phyloP scores from a whole-genome alignment of 108 stramenopile species.

The Discostella pseudostelligera region DNA sequence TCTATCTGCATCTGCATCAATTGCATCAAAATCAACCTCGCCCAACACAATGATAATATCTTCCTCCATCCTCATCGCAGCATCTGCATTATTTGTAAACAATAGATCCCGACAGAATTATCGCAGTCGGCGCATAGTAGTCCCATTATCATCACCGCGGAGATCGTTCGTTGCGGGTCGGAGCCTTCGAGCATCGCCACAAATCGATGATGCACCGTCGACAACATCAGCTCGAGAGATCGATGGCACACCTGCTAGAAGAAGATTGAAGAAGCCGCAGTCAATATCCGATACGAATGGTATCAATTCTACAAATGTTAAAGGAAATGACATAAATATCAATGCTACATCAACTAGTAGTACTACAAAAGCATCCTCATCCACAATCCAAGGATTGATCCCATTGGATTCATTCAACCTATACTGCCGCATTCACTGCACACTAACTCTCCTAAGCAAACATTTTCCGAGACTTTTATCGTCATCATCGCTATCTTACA shows the following conservation, averaged over 20 bases:
- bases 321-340: neutral
- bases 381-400: conserved; percentile 15
- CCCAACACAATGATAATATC: neutral
- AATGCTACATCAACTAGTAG: neutral
- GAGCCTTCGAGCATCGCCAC: neutral
- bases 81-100: conserved; percentile 1
- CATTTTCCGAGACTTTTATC: conserved; percentile 30
- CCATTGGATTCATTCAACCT: conserved; percentile 13
- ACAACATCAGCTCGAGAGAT: neutral
- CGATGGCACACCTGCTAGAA: neutral
- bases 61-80: neutral
- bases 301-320: neutral
- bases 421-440: conserved; percentile 26
- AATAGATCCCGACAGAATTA: neutral
- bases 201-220: neutral
- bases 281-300: neutral
- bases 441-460: conserved; percentile 31
- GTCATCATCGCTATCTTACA: conserved; percentile 12
- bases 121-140: neutral
- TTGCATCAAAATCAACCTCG: too few species aligned
- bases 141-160: too few species aligned
- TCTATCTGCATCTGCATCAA: too few species aligned
- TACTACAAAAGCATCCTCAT: neutral
- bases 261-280: neutral
- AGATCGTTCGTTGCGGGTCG: too few species aligned